Conservation (phyloP, 495 filamentous ascomycete genomes). For the Trichoderma parareesei region DNA sequence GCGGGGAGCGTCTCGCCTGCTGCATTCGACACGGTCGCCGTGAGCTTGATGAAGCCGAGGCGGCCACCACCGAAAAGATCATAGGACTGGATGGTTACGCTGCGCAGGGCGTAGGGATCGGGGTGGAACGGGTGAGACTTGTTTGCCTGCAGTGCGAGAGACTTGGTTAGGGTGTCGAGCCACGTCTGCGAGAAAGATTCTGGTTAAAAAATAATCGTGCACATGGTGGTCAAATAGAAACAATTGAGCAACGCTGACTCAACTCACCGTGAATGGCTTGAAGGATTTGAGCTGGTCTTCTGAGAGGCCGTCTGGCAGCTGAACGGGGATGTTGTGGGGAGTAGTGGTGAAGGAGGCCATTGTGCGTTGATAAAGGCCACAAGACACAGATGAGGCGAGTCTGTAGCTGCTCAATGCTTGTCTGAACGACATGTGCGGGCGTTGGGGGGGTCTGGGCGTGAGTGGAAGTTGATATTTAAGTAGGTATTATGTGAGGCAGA, state of each 20-base stretch:
- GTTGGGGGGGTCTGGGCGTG: neutral
- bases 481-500: too few relatives aligned
- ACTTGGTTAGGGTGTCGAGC: constrained; percentile 58
- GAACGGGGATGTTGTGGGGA: constrained; percentile 38
- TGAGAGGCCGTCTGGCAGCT: constrained; percentile 49
- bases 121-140: constrained; percentile 60
- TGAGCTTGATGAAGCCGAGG: constrained; percentile 74
- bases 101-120: constrained; percentile 60
- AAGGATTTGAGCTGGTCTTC: constrained; percentile 60
- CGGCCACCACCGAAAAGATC: constrained; percentile 60
- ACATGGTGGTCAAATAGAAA: neutral
- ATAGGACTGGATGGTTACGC: constrained; percentile 63
- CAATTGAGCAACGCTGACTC: neutral
- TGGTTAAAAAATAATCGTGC: neutral
- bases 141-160: constrained; percentile 53
- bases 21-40: constrained; percentile 54
- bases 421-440: neutral
- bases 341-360: constrained; percentile 17
- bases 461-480: too few relatives aligned
- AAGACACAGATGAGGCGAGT: neutral
- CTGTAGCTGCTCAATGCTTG: neutral
- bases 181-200: constrained; percentile 40
- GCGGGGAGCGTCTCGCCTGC: constrained; percentile 62
- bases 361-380: neutral
- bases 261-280: constrained; percentile 53